Conservation (phyloP, 2,329 filamentous ascomycete species). For the Epichloe sibirici region DNA sequence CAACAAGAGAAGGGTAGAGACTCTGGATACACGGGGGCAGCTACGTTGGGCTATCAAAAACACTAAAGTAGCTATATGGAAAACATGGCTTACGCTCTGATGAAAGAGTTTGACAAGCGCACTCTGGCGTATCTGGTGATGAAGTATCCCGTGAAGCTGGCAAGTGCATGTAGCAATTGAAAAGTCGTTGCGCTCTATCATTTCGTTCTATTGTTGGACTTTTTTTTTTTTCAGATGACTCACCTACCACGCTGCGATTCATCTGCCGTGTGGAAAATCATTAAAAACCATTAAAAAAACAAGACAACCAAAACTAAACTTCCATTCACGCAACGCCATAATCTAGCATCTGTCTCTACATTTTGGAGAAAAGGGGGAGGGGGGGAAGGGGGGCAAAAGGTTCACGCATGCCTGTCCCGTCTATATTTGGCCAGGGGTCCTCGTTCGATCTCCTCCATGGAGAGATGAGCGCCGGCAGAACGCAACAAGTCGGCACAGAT, state of each 20-base stretch:
- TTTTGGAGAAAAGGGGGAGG: not conserved
- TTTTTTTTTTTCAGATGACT: too few species aligned
- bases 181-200: too few species aligned
- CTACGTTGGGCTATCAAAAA: not conserved
- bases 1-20: constrained; percentile 6
- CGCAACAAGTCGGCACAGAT: constrained; percentile 42
- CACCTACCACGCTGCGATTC: too few species aligned
- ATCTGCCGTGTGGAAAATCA: too few species aligned
- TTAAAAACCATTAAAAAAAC: too few species aligned
- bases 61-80: not conserved
- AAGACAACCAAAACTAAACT: too few species aligned
- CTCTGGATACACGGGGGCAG: constrained; percentile 8
- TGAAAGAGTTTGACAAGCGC: not conserved
- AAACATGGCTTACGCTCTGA: constrained; percentile 3
- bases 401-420: not conserved
- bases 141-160: too few species aligned
- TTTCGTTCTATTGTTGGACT: not conserved
- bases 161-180: too few species aligned
- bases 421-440: constrained; percentile 12
- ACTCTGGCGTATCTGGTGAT: too few species aligned
- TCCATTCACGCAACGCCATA: too few species aligned
- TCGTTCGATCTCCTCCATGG: constrained; percentile 25
- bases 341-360: not conserved
- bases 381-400: not conserved
- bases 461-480: constrained; percentile 48